Evolutionary conservation across 1,284 basidiomycete species (phyloP).

Genomic region (Lentinula novae-zelandiae): DNA sequence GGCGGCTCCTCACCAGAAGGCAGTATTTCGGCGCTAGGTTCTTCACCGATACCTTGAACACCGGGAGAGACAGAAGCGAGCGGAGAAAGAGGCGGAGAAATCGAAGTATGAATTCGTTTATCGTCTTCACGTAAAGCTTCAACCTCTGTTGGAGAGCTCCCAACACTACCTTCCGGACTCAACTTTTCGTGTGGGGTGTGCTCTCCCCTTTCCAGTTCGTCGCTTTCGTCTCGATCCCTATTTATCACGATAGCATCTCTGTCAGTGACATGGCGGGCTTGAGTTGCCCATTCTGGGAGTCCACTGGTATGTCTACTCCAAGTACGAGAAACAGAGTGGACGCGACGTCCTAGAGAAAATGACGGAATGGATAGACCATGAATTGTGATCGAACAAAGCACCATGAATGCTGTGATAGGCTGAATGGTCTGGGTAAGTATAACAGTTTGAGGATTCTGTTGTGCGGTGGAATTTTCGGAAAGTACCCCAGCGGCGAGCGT

Average conservation of each 20-base stretch:
- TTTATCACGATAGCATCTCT: constrained; percentile 81
- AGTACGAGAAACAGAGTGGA: constrained; percentile 85
- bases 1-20: constrained; percentile 20
- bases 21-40: constrained; percentile 11
- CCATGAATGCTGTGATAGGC: constrained; percentile 90
- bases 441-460: constrained; percentile 59
- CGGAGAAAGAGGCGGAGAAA: background rate
- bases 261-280: constrained; percentile 65
- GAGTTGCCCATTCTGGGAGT: constrained; percentile 62
- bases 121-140: background rate
- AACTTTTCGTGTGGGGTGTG: constrained; percentile 29
- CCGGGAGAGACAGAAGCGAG: background rate
- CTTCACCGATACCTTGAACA: constrained; percentile 1
- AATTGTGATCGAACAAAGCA: constrained; percentile 80
- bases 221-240: constrained; percentile 32
- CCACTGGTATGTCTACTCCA: constrained; percentile 46
- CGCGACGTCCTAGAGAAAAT: constrained; percentile 86
- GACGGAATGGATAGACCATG: constrained; percentile 93
- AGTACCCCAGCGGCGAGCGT: constrained; percentile 78
- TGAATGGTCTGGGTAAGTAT: constrained; percentile 75
- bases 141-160: constrained; percentile 1
- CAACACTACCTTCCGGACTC: constrained; percentile 12
- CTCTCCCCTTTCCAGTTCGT: constrained; percentile 47
- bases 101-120: constrained; percentile 4
- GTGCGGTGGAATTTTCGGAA: constrained; percentile 45